Evolutionary conservation across 805 yeast species (phyloP).

Genomic region (Barnettozyma vustinii): DNA sequence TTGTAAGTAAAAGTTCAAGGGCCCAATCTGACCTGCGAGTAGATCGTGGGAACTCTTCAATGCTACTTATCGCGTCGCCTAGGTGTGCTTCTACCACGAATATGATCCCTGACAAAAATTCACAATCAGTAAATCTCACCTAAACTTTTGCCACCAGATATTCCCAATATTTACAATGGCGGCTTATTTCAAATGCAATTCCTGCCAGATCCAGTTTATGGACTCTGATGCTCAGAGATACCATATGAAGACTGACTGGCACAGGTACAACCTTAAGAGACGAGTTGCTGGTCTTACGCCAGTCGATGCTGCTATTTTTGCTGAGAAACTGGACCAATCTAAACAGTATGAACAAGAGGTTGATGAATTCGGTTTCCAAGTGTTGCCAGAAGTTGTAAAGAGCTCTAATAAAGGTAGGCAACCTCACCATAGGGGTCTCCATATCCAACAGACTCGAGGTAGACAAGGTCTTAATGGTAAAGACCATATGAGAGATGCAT

Average conservation of each 20-base stretch:
- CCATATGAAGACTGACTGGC: constrained; percentile 99
- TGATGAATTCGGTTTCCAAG: constrained; percentile 36
- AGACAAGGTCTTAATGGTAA: constrained; percentile 14
- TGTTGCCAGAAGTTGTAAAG: constrained; percentile 23
- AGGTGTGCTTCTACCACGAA: not conserved
- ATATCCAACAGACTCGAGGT: constrained; percentile 24
- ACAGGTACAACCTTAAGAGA: constrained; percentile 89
- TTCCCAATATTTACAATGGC: constrained; percentile 2
- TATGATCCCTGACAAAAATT: not conserved
- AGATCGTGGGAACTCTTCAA: too few species aligned
- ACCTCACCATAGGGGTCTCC: constrained; percentile 13
- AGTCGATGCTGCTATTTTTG: constrained; percentile 49
- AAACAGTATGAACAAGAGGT: constrained; percentile 28
- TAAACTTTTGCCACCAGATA: not conserved
- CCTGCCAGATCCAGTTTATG: constrained; percentile 78
- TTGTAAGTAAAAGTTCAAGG: not conserved
- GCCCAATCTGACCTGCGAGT: too few species aligned
- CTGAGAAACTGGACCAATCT: constrained; percentile 33
- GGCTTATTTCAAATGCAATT: constrained; percentile 67
- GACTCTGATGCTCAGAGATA: constrained; percentile 80
- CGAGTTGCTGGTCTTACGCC: constrained; percentile 82
- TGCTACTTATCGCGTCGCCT: too few species aligned
- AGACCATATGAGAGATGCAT: constrained; percentile 30
- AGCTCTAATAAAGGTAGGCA: not conserved
- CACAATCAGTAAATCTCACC: too few species aligned